Base-by-base conservation (phyloP, 1,284 basidiomycete genomes). In the Trametes pubescens region DNA sequence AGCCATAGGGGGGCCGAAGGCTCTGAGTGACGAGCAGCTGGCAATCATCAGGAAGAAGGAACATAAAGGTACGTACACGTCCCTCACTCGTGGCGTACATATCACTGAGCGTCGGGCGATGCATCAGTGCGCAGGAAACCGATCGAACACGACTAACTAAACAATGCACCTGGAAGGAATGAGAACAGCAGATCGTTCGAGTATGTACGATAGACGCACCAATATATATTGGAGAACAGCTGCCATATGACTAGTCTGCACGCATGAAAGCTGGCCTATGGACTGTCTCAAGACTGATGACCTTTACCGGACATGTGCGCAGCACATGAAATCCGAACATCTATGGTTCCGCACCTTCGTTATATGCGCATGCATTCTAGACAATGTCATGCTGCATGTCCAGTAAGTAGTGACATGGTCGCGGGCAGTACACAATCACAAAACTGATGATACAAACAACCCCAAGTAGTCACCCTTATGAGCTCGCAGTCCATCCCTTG, bases 401-500 rank as follows among this genome's bases (percentile, higher is more conserved):
- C 14, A 51, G 26, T 6, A 16, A 22, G 18, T n/a, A 34, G 18
- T 35, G 18, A 51, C 34, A 37, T 7, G 32, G 18, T 16, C 5
- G 16, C 18, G 22, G 16, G 13, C 7, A 18, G 0, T 24, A 9
- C 21, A 26, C 9, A 21, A 24, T 6, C 35, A 14, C 11, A 52
- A 52, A 9, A 21, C 37, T 40, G 24, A 40, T 54, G 11, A 52
- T 52, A 52, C 51, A 48, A n/a, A 57, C 37, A 40, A 8, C 11
- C 11, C 13, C 13, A 13, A 34, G 18, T 32, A 22, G 18, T 18
- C 16, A 11, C 49, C 9, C 37, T 43, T 40, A 62, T 32, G 29
- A 32, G 35, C 49, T 62, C 9, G 69, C 68, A 14, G 71, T 68
- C 74, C 74, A 75, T 44, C 74, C 75, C 56, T 75, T 76, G 10